Conservation (phyloP, 2,329 filamentous ascomycete genomes). For the Aspergillus latus region DNA sequence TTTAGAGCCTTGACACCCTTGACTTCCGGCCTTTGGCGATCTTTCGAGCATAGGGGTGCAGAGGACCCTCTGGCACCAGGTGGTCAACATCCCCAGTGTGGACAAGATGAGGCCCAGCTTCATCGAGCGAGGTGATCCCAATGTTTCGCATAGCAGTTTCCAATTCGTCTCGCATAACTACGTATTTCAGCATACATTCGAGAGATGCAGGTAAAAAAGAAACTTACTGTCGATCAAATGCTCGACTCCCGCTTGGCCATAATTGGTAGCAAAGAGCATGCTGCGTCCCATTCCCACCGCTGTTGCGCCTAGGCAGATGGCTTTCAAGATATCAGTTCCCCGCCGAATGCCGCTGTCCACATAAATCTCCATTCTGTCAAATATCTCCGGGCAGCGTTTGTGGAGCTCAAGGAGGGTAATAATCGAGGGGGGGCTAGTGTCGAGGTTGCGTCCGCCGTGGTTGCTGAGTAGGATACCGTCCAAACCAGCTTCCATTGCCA, state of each 20-base stretch:
- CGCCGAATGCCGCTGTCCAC: constrained; percentile 56
- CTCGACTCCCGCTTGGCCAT: constrained; percentile 56
- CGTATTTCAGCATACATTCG: constrained; percentile 3
- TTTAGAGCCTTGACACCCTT: constrained; percentile 30
- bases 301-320: constrained; percentile 54
- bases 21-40: constrained; percentile 31
- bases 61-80: constrained; percentile 43
- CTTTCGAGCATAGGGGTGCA: constrained; percentile 46
- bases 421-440: constrained; percentile 52
- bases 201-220: not conserved
- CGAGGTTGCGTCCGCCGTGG: constrained; percentile 58
- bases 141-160: constrained; percentile 51
- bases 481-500: constrained; percentile 51
- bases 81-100: constrained; percentile 53
- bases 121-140: constrained; percentile 47
- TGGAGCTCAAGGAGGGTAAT: constrained; percentile 56
- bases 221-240: constrained; percentile 57
- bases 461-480: constrained; percentile 60
- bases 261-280: constrained; percentile 54
- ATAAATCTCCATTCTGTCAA: constrained; percentile 53
- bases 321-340: constrained; percentile 57
- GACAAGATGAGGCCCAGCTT: constrained; percentile 46
- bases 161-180: constrained; percentile 49
- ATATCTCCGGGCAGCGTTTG: constrained; percentile 50
- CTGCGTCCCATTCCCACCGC: constrained; percentile 57